These are phyloP conservation scores for Peniophora sp. DNA, from an alignment of 1,284 basidiomycete species.

Conservation along the genomic window DNA sequence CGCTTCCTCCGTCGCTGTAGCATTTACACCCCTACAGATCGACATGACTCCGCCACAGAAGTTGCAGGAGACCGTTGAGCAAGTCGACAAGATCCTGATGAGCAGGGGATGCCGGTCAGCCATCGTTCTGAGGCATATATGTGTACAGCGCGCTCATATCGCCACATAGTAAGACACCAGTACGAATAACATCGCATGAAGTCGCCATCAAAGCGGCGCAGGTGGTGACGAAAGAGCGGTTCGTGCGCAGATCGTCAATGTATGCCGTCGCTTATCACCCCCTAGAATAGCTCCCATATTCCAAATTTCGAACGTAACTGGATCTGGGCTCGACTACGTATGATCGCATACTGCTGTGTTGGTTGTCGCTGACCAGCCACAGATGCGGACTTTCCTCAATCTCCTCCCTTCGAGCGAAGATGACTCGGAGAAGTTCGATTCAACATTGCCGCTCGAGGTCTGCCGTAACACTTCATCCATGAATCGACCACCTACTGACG, in stretches of 20 bases:
- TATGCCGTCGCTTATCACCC: background rate
- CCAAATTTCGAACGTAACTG: constrained; percentile 92
- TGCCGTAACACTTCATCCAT: constrained; percentile 5
- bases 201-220: constrained; percentile 73
- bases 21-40: constrained; percentile 41
- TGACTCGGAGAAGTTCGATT: constrained; percentile 71
- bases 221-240: constrained; percentile 66
- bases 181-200: constrained; percentile 71
- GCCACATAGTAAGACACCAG: constrained; percentile 56
- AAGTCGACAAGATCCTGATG: constrained; percentile 88
- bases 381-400: constrained; percentile 83
- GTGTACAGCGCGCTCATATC: constrained; percentile 1
- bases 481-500: background rate
- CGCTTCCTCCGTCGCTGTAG: background rate
- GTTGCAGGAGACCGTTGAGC: constrained; percentile 83
- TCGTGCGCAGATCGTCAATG: constrained; percentile 11
- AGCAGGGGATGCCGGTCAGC: constrained; percentile 85
- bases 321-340: constrained; percentile 79
- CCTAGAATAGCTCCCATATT: constrained; percentile 86
- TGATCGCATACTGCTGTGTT: constrained; percentile 1
- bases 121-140: constrained; percentile 7
- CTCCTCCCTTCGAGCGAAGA: constrained; percentile 78
- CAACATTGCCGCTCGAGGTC: constrained; percentile 86
- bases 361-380: background rate
- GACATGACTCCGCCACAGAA: constrained; percentile 97